phyloP scores from a whole-genome alignment of 495 filamentous ascomycete genomes.

The Aspergillus carlsbadensis region DNA sequence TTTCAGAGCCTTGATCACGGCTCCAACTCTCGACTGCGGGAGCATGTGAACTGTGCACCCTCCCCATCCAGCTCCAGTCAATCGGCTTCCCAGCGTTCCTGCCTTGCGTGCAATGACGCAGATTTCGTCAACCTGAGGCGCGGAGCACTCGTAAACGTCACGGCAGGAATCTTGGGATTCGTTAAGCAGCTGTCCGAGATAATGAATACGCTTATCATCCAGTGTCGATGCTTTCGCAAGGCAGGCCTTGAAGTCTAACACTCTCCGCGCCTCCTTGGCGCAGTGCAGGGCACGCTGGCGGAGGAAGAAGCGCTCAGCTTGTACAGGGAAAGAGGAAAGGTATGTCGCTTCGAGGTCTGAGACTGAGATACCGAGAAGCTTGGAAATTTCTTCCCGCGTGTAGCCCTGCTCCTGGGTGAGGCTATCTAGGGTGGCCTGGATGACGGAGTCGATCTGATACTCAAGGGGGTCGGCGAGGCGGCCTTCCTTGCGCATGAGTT shows the following conservation, averaged over 20 bases:
- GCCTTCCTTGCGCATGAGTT: conserved; percentile 67
- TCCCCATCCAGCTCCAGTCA: conserved; percentile 97
- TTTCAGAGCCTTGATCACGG: conserved; percentile 72
- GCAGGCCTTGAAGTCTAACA: conserved; percentile 75
- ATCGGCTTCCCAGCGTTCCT: conserved; percentile 78
- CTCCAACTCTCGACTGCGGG: conserved; percentile 80
- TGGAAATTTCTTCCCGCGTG: conserved; percentile 82
- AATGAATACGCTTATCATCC: conserved; percentile 59
- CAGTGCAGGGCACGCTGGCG: conserved; percentile 86
- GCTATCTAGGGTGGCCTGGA: conserved; percentile 60
- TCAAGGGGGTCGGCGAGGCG: conserved; percentile 54
- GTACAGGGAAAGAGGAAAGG: conserved; percentile 82
- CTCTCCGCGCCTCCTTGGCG: conserved; percentile 83
- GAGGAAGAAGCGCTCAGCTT: conserved; percentile 84
- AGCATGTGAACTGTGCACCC: conserved; percentile 94
- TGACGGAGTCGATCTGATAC: conserved; percentile 66
- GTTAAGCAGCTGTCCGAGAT: conserved; percentile 84
- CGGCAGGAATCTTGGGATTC: conserved; percentile 84
- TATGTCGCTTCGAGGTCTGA: conserved; percentile 69
- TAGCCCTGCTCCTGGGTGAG: conserved; percentile 78
- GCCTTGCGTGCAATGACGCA: conserved; percentile 74
- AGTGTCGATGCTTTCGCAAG: conserved; percentile 54
- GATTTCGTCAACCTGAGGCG: conserved; percentile 83
- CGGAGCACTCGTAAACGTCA: conserved; percentile 84
- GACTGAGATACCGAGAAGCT: conserved; percentile 65